A percentile compares a stretch with the other conserved stretches of the same genome.
Evolutionary conservation across 2,329 filamentous ascomycete genomes (phyloP).

Genomic region (Phialocephala subalpina): DNA sequence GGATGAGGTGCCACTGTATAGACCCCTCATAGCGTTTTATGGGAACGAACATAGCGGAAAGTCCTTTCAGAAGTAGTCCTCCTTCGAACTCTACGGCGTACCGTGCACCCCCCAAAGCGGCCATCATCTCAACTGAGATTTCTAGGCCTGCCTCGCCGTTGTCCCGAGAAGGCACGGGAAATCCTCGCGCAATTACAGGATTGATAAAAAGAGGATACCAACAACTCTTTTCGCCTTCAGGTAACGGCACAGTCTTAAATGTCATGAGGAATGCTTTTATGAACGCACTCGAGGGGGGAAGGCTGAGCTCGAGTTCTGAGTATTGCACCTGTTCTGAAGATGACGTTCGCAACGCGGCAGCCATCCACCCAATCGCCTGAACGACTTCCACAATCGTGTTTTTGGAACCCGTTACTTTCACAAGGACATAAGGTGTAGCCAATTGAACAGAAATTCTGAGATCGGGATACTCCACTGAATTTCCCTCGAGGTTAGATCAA

Average conservation of each 20-base stretch:
- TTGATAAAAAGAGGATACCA: constrained; percentile 29
- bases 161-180: constrained; percentile 25
- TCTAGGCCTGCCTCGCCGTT: constrained; percentile 30
- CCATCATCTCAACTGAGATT: constrained; percentile 38
- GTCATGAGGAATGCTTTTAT: background rate
- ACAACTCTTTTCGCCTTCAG: constrained; percentile 9
- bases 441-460: background rate
- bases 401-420: background rate
- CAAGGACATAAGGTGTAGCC: background rate
- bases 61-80: constrained; percentile 35
- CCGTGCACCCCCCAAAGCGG: constrained; percentile 26
- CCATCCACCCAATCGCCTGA: background rate
- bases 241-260: background rate
- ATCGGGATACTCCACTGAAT: background rate
- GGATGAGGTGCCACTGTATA: constrained; percentile 37
- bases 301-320: background rate
- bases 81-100: constrained; percentile 23
- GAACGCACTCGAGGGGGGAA: background rate
- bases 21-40: constrained; percentile 15
- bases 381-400: background rate
- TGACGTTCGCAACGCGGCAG: background rate
- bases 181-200: constrained; percentile 26
- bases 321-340: background rate
- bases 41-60: constrained; percentile 30
- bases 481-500: too few relatives aligned